These are phyloP conservation scores for Crucihimalaya himalaica DNA, from an alignment of 345 rosid genomes.

Conservation along the genomic window DNA sequence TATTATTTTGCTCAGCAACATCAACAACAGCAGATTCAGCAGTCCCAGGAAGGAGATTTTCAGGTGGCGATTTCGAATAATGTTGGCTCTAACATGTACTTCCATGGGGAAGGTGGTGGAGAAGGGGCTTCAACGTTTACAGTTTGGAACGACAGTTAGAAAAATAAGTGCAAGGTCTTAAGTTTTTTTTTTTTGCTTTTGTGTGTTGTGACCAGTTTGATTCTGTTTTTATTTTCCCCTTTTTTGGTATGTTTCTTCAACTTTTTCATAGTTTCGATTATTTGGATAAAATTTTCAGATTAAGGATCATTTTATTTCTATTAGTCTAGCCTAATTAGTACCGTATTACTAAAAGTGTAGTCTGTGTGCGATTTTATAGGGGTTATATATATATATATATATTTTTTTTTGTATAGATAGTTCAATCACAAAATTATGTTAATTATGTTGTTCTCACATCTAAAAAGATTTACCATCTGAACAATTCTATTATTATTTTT, in stretches of 20 bases:
- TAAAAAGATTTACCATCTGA: not conserved
- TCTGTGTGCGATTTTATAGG: not conserved
- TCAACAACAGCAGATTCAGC: conserved; percentile 15
- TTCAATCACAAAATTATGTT: not conserved
- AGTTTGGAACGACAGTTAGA: conserved; percentile 58
- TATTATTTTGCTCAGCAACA: conserved; percentile 48
- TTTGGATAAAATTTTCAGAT: conserved; percentile 17
- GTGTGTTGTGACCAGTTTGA: conserved; percentile 20
- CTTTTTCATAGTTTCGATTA: conserved; percentile 15
- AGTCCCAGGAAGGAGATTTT: conserved; percentile 22
- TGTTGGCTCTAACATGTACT: conserved; percentile 43
- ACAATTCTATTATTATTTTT: not conserved
- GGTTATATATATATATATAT: too few species aligned
- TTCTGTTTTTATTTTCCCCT: not conserved
- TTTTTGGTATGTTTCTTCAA: conserved; percentile 19
- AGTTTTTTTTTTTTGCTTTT: conserved; percentile 17
- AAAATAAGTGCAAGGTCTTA: not conserved
- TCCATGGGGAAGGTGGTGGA: conserved; percentile 43
- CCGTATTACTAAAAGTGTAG: not conserved
- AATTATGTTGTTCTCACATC: not conserved
- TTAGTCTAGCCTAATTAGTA: not conserved
- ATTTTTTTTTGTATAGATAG: not conserved
- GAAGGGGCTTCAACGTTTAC: conserved; percentile 61
- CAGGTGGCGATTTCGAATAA: conserved; percentile 37
- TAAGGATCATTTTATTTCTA: not conserved